These are phyloP conservation scores for Myrmaecium sp. DNA, from an alignment of 2,329 filamentous ascomycete genomes.

Conservation along the genomic window DNA sequence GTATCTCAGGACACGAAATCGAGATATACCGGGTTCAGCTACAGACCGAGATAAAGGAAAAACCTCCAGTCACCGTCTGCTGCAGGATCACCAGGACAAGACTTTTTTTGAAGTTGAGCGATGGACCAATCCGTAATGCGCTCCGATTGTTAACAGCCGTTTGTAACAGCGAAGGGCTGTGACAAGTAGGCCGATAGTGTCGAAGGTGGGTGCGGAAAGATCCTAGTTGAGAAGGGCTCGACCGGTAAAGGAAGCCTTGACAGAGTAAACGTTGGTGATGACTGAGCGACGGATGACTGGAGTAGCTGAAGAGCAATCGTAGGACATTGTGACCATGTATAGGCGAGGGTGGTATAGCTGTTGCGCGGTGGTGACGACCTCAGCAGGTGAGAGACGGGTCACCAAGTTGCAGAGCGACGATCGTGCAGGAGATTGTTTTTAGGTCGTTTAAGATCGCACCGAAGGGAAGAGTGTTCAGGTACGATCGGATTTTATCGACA, in stretches of 20 bases:
- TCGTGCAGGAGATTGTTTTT: too few species aligned
- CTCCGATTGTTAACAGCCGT: constrained; percentile 13
- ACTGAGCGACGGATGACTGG: constrained; percentile 27
- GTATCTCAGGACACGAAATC: constrained; percentile 2
- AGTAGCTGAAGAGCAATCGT: constrained; percentile 15
- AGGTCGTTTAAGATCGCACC: too few species aligned
- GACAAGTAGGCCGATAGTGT: constrained; percentile 12
- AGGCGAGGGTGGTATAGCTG: constrained; percentile 12
- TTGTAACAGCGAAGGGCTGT: constrained; percentile 3
- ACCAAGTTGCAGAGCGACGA: too few species aligned
- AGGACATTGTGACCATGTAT: constrained; percentile 18
- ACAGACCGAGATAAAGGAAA: not conserved
- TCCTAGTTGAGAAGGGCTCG: constrained; percentile 22
- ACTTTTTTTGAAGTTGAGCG: constrained; percentile 18
- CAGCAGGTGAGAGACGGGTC: constrained; percentile 7
- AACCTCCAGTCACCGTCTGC: constrained; percentile 26
- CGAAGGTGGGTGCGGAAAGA: constrained; percentile 15
- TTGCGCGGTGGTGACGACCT: constrained; percentile 14
- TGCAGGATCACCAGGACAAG: constrained; percentile 26
- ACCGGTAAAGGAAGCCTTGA: constrained; percentile 23
- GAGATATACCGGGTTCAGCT: constrained; percentile 5
- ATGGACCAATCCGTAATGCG: constrained; percentile 18
- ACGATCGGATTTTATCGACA: too few species aligned
- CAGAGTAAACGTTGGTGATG: constrained; percentile 17
- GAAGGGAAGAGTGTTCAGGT: too few species aligned